A percentile compares a stretch with the other conserved stretches of the same genome.
Evolutionary conservation across 805 yeast genomes (phyloP).

Genomic region (Wickerhamiella australiensis): DNA sequence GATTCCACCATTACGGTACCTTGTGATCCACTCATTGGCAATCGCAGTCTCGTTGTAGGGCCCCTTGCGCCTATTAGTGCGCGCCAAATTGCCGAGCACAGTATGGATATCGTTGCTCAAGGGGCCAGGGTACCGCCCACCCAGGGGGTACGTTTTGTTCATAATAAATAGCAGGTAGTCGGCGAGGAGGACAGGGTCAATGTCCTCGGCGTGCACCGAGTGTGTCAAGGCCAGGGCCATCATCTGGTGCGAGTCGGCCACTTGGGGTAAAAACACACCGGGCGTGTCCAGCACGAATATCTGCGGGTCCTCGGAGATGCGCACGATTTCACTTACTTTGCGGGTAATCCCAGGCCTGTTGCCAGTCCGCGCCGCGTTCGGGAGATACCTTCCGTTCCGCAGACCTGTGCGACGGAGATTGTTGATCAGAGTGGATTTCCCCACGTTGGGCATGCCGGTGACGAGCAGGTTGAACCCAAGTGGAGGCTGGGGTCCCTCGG

Average conservation of each 20-base stretch:
- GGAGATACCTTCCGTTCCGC: conserved; percentile 18
- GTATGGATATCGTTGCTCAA: conserved; percentile 18
- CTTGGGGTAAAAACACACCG: conserved; percentile 77
- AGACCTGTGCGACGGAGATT: conserved; percentile 43
- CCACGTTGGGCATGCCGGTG: conserved; percentile 96
- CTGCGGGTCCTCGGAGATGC: conserved; percentile 46
- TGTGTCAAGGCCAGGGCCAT: conserved; percentile 61
- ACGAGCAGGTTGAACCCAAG: conserved; percentile 66
- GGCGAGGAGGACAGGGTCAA: conserved; percentile 77
- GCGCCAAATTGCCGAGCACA: conserved; percentile 11
- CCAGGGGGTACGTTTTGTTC: conserved; percentile 32
- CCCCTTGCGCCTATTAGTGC: background rate
- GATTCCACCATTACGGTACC: conserved; percentile 8
- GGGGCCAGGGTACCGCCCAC: conserved; percentile 20
- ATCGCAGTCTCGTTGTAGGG: background rate
- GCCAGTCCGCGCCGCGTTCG: conserved; percentile 74
- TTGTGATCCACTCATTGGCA: conserved; percentile 11
- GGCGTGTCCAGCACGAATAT: conserved; percentile 80
- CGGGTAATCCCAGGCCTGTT: conserved; percentile 85
- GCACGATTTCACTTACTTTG: conserved; percentile 60
- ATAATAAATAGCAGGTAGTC: conserved; percentile 68
- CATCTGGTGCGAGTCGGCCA: conserved; percentile 55
- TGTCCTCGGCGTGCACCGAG: conserved; percentile 48
- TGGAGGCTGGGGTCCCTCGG: conserved; percentile 62
- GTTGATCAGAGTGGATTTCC: conserved; percentile 81